Base-by-base conservation (phyloP, 345 rosid genomes). In the Psidium friedrichsthalianum region DNA sequence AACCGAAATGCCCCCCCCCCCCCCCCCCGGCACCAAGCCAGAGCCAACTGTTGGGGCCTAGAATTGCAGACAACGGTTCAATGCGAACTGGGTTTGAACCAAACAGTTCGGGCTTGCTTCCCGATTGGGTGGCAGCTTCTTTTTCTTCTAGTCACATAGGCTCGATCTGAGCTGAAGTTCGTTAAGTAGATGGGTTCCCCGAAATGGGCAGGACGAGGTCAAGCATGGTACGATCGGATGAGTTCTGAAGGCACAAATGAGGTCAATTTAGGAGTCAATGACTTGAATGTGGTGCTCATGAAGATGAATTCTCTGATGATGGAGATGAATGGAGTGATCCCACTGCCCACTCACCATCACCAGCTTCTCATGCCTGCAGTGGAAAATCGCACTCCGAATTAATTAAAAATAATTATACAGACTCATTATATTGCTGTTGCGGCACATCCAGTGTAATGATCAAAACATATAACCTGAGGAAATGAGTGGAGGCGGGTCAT, bases 261-360 rank as follows among this genome's bases (percentile, higher is more conserved):
- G 91, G 82, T n/a, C 20, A 91, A 36, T 58, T 84, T 80, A 11
- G 91, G 93, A 27, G 86, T 88, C 84, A 83, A 84, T 76, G 61
- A 25, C n/a, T 87, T 84, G 51, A 61, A 24, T 24, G 83, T 57
- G 21, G 82, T 18, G 88, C 83, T 82, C 56, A 76, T 58, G 69
- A 47, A 84, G 82, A 91, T 86, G 87, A 90, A 87, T 20, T 90
- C 92, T 74, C 92, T 59, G 25, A 89, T 86, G 54, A 97, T 54
- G n/a, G 99, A 95, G 82, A 95, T 91, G 88, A 94, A 95, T 5
- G 99, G 98, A 36, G 97, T 93, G 8, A 97, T 94, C 11, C 98
- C 98, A 86, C 98, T 97, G 59, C 98, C 98, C 99, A 32, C 98
- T 92, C 87, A 95, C 93, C 97, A 95, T 91, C 82, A 95, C 95